Base-by-base conservation (phyloP, 2,329 filamentous ascomycete species). In the Arthroderma uncinatum region DNA sequence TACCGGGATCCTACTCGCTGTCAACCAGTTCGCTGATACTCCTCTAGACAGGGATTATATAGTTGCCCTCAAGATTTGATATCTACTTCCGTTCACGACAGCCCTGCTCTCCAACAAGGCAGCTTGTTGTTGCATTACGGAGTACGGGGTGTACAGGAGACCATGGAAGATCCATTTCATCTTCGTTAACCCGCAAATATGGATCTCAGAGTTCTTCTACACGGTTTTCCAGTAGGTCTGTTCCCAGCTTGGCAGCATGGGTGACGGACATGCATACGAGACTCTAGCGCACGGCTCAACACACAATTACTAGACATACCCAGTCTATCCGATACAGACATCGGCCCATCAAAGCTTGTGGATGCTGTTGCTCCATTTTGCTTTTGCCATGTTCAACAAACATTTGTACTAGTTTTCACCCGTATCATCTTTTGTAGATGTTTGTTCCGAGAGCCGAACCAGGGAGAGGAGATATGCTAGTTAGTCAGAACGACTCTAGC, bases 221-320 rank as follows among this genome's bases (percentile, higher is more conserved):
- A 47, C 8, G 19, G 5, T 25, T 12, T 1, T 47, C 21, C 21
- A 47, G 21, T 10, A 25, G 14, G 40, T 47, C 40, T 12, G 40
- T 10, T 47, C 40, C 40, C 40, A 47, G 40, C 40, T 30, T 50
- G 47, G 47, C 47, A 12, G 14, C 47, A 50, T 50, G 47, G 47
- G 33, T 50, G 47, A 30, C 28, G 3, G 28, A 8, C 25, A 30
- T 33, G 47, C 6, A 33, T 30, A 50, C 14, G 23, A 9, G 28
- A 4, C 47, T 30, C 19, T 16, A 50, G 47, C 47, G 47, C 47
- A 50, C 19, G n/a, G 23, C 9, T 25, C 40, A 4, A 12, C 12
- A 47, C 10, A 14, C 16, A 4, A 42, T 47, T 30, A 19, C 40
- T 14, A 23, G 25, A 23, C 40, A 33, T 33, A 14, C 47, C 47